Percentiles rank a stretch among this genome's conserved stretches.
These are phyloP conservation scores for Tephrocybe sp. DNA, from an alignment of 768 basidiomycete species.

Conservation along the genomic window DNA sequence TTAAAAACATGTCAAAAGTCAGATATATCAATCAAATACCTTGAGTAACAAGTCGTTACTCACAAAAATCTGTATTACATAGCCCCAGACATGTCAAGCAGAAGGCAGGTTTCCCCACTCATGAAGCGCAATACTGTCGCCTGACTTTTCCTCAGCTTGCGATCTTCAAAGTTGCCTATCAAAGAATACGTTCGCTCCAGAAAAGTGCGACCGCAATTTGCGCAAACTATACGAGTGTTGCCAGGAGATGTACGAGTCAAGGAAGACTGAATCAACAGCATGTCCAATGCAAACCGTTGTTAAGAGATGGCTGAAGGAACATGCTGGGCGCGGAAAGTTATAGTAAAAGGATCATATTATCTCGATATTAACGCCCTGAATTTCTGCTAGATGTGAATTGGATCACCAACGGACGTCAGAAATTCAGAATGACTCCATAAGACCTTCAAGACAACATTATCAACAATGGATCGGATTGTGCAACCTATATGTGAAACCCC, in stretches of 20 bases:
- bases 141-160: constrained; percentile 12
- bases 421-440: too few species aligned
- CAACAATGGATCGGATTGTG: too few species aligned
- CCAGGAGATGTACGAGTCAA: constrained; percentile 14
- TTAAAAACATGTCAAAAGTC: not conserved
- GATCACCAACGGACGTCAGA: too few species aligned
- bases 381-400: too few species aligned
- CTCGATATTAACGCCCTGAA: too few species aligned
- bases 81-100: constrained; percentile 11
- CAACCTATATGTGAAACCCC: too few species aligned
- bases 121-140: not conserved
- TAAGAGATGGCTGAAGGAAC: constrained; percentile 17
- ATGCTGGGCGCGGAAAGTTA: not conserved
- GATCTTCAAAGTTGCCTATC: constrained; percentile 17
- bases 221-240: constrained; percentile 19
- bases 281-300: constrained; percentile 17
- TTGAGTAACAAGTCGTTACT: not conserved
- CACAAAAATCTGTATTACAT: not conserved
- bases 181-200: constrained; percentile 16
- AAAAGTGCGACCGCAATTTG: constrained; percentile 14
- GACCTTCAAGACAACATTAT: too few species aligned
- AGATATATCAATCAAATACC: not conserved
- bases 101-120: constrained; percentile 4
- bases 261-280: constrained; percentile 8
- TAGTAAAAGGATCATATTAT: too few species aligned